phyloP scores from a whole-genome alignment of 345 rosid species.

The Ricinus communis region DNA sequence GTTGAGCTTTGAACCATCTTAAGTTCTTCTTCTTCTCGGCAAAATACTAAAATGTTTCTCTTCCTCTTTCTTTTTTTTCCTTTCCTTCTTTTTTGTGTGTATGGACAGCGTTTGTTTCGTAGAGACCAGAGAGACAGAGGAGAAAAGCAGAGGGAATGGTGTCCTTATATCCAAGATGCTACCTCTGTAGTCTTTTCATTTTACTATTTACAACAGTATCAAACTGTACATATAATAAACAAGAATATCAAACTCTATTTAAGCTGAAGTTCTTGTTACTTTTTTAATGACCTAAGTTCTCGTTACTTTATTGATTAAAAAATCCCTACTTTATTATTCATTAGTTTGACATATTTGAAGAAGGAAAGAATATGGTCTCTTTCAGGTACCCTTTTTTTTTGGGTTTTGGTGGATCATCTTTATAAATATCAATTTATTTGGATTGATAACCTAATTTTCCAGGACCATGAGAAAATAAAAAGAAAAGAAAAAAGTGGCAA shows the following conservation, averaged over 20 bases:
- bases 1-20: slow-evolving; percentile 39
- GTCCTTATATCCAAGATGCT: slow-evolving; percentile 58
- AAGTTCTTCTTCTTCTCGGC: slow-evolving; percentile 12
- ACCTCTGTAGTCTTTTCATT: slow-evolving; percentile 19
- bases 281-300: too few relatives aligned
- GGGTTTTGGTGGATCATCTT: too few relatives aligned
- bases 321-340: background rate
- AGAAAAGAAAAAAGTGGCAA: too few relatives aligned
- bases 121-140: slow-evolving; percentile 15
- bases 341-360: background rate
- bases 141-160: slow-evolving; percentile 27
- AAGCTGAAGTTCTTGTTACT: background rate
- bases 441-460: too few relatives aligned
- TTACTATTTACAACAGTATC: too few relatives aligned
- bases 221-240: too few relatives aligned
- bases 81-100: slow-evolving; percentile 11
- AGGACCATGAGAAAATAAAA: too few relatives aligned
- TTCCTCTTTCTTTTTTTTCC: slow-evolving; percentile 23
- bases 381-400: slow-evolving; percentile 21
- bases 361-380: background rate
- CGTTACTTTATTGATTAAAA: too few relatives aligned
- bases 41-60: slow-evolving; percentile 6
- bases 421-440: too few relatives aligned
- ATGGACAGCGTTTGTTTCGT: slow-evolving; percentile 21
- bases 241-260: background rate